Percentiles rank a stretch among this genome's conserved stretches.
Conservation (phyloP, 352 stramenopile genomes). For the Pythium sp. region DNA sequence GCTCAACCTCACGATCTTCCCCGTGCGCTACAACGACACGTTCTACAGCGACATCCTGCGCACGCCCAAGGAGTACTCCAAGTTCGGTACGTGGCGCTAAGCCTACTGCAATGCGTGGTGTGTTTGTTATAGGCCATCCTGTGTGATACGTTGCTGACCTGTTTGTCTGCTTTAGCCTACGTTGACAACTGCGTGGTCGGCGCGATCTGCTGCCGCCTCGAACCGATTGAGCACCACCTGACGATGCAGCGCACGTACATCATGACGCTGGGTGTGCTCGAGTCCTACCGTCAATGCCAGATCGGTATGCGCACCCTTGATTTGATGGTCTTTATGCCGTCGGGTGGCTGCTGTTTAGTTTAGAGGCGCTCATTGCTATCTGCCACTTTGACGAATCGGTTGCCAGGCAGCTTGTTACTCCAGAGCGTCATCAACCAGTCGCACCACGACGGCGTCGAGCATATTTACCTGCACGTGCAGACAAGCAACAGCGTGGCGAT, state of each 20-base stretch:
- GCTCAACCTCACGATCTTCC: conserved; percentile 91
- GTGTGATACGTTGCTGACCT: background rate
- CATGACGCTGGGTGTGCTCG: conserved; percentile 93
- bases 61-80: conserved; percentile 45
- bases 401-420: conserved; percentile 41
- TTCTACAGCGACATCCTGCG: conserved; percentile 93
- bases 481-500: conserved; percentile 91
- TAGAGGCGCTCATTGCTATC: background rate
- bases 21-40: conserved; percentile 89
- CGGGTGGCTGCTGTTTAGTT: background rate
- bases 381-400: background rate
- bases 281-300: conserved; percentile 76
- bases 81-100: conserved; percentile 34
- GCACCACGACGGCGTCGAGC: conserved; percentile 32
- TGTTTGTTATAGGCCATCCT: background rate
- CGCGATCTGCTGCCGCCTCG: conserved; percentile 88
- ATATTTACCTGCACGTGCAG: conserved; percentile 91
- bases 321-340: too few species aligned
- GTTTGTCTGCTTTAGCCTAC: conserved; percentile 38
- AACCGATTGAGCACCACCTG: conserved; percentile 33
- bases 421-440: conserved; percentile 39
- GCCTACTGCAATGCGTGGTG: background rate
- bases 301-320: conserved; percentile 48
- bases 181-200: conserved; percentile 81
- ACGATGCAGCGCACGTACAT: conserved; percentile 83